Percentiles rank a stretch among this genome's conserved stretches.
phyloP scores from a whole-genome alignment of 768 basidiomycete genomes.

The Pisolithus albus region DNA sequence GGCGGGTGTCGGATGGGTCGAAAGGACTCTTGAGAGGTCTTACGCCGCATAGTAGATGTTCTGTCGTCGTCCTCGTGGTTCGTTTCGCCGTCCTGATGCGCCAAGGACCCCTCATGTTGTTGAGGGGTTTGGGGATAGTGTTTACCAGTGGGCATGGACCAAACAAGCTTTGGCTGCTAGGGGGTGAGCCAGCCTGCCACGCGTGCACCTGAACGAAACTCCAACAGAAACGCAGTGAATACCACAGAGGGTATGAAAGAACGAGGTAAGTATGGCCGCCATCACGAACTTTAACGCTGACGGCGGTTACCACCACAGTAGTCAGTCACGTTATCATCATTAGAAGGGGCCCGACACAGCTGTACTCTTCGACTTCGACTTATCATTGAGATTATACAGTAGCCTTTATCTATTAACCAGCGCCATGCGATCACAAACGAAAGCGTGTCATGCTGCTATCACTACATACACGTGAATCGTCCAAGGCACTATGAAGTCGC shows the following conservation, averaged over 20 bases:
- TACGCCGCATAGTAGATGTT: constrained; percentile 17
- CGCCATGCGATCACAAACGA: not conserved
- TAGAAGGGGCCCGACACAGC: too few relatives aligned
- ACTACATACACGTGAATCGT: not conserved
- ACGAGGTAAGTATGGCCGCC: too few relatives aligned
- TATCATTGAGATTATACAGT: too few relatives aligned
- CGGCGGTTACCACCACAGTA: too few relatives aligned
- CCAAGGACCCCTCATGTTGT: not conserved
- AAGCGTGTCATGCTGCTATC: not conserved
- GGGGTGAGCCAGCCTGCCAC: not conserved
- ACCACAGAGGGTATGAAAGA: too few relatives aligned
- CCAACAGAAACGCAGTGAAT: too few relatives aligned
- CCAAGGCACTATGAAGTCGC: constrained; percentile 1
- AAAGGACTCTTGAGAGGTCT: constrained; percentile 17
- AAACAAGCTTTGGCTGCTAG: not conserved
- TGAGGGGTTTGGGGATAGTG: constrained; percentile 2
- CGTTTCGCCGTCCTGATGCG: not conserved
- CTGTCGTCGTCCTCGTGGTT: constrained; percentile 5
- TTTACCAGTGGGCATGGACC: constrained; percentile 1
- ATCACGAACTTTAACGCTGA: too few relatives aligned
- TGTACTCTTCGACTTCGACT: too few relatives aligned
- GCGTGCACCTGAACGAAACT: not conserved
- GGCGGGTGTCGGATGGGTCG: constrained; percentile 5
- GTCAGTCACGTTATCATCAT: too few relatives aligned
- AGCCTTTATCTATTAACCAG: not conserved